phyloP scores from a whole-genome alignment of 305 asterid species.

The Fraxinus angustifolia region DNA sequence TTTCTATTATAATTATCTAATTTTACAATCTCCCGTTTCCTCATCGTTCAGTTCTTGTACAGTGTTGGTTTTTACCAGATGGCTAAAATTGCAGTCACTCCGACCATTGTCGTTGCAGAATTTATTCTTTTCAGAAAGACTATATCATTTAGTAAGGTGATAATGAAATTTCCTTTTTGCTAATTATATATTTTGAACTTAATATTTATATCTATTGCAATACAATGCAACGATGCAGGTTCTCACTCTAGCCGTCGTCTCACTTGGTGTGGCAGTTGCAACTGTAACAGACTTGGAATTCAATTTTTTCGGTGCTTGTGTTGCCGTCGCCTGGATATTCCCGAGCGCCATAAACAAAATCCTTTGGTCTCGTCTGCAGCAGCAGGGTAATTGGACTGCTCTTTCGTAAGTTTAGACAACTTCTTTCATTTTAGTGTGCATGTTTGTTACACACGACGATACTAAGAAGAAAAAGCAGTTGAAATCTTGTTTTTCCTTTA shows the following conservation, averaged over 20 bases:
- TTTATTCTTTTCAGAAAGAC: slow-evolving; percentile 57
- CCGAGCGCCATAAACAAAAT: slow-evolving; percentile 83
- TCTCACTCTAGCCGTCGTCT: slow-evolving; percentile 59
- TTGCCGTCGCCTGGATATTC: slow-evolving; percentile 74
- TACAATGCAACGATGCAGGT: slow-evolving; percentile 36
- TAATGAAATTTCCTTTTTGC: not conserved
- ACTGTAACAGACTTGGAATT: slow-evolving; percentile 82
- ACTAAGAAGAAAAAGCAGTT: not conserved
- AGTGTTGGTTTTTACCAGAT: slow-evolving; percentile 94
- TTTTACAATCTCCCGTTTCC: slow-evolving; percentile 14
- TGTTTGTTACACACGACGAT: not conserved
- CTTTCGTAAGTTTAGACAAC: slow-evolving; percentile 58
- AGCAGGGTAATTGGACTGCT: slow-evolving; percentile 86
- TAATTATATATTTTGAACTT: not conserved
- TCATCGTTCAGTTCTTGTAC: slow-evolving; percentile 35
- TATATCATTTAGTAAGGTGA: slow-evolving; percentile 57
- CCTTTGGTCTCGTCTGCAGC: slow-evolving; percentile 83
- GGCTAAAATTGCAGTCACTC: slow-evolving; percentile 93
- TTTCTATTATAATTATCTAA: not conserved
- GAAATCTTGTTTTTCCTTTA: not conserved
- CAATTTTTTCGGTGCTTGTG: slow-evolving; percentile 71
- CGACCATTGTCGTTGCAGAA: slow-evolving; percentile 81
- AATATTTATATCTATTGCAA: not conserved
- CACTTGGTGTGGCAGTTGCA: slow-evolving; percentile 81
- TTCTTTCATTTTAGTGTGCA: not conserved